Evolutionary conservation across 371 early-diverging fungal species (phyloP).

Genomic region (Entomophthora muscae): DNA sequence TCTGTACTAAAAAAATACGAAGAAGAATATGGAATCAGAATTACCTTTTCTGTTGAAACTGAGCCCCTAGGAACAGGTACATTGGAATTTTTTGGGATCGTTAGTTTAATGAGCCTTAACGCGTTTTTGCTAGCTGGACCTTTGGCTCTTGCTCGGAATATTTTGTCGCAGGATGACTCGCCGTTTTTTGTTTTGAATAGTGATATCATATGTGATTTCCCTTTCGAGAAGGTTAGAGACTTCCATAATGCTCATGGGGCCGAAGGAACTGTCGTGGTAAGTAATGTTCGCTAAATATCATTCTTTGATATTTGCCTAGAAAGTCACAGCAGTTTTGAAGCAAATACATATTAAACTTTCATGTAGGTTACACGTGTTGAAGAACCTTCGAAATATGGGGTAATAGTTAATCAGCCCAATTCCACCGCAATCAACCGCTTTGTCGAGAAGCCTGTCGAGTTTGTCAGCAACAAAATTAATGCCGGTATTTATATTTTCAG

Average conservation of each 20-base stretch:
- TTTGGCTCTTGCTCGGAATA: conserved; percentile 79
- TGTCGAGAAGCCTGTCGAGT: conserved; percentile 95
- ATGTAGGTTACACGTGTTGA: conserved; percentile 84
- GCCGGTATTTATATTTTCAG: conserved; percentile 98
- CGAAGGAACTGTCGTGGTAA: conserved; percentile 83
- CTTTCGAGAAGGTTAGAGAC: conserved; percentile 71
- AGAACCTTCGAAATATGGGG: conserved; percentile 97
- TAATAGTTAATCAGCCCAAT: conserved; percentile 60
- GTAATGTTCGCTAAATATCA: no score
- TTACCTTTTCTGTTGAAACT: conserved; percentile 93
- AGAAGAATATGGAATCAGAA: conserved; percentile 69
- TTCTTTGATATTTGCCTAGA: neutral
- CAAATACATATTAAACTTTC: neutral
- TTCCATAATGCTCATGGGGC: conserved; percentile 75
- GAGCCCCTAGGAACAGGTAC: conserved; percentile 88
- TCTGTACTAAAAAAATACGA: conserved; percentile 70
- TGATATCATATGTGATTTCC: conserved; percentile 97
- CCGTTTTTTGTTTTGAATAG: conserved; percentile 98
- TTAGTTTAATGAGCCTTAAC: neutral
- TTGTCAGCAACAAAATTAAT: conserved; percentile 93
- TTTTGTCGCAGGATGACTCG: conserved; percentile 73
- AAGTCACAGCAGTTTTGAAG: neutral
- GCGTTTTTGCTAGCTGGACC: conserved; percentile 55
- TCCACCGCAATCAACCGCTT: conserved; percentile 73
- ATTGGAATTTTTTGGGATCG: no score